Base-by-base conservation (phyloP, 2,329 filamentous ascomycete genomes). In the Epichloe amarillans region DNA sequence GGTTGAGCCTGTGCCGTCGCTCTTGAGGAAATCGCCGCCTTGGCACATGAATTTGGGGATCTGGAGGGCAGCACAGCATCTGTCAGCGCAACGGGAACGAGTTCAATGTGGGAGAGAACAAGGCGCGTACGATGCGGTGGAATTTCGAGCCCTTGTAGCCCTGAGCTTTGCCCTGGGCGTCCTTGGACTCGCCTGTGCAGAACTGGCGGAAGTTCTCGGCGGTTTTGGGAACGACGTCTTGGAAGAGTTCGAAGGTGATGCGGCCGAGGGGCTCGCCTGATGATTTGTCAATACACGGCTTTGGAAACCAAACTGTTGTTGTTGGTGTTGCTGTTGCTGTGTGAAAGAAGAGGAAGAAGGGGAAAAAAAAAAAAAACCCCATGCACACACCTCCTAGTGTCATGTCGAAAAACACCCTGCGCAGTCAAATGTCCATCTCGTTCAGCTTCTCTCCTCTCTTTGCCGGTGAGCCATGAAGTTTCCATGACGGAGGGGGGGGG, bases 21-120 rank as follows among this genome's bases (percentile, higher is more conserved):
- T 88, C 61, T 95, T 89, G 55, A 95, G 73, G 66, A 97, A 97
- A 68, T 98, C 93, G 50, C 93, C 93, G 44, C 91, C 91, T 68
- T 98, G 93, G 62, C 93, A 86, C 91, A 97, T 97, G 72, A 97
- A 96, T 61, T 87, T 86, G 69, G 86, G 87, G 66, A 96, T 95
- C 88, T 94, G 33, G 15, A 23, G 23, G 15, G 40, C 50, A 17
- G 48, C 37, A 7, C 2, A n/a, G 47, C 37, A 7, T 5, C 4
- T 3, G 33, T 35, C 26, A 52, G 30, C n/a, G 15, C 36, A 8
- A 6, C 36, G 3, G 36, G 5, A n/a, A n/a, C 5, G 36, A 38
- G n/a, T n/a, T 5, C 5, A 23, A 23, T 0, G 15, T 23, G n/a
- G 37, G n/a, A 11, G 39, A 30, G 8, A 5, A 26, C 36, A 38